These are phyloP conservation scores for Heliamphora pulchella DNA, from an alignment of 179 eudicot genomes.

Conservation along the genomic window DNA sequence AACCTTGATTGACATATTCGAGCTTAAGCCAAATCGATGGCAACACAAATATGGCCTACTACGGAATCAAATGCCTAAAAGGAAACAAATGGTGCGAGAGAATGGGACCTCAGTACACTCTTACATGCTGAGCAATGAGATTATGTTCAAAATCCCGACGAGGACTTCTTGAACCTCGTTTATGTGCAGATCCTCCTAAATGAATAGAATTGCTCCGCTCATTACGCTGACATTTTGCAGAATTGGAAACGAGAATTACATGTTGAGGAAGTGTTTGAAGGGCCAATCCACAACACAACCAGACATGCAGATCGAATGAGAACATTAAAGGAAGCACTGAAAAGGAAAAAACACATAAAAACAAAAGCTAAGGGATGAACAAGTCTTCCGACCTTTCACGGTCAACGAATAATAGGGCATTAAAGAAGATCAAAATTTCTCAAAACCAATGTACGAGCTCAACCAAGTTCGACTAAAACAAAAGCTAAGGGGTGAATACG, in stretches of 20 bases:
- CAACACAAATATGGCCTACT: neutral
- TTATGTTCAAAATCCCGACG: conserved; percentile 66
- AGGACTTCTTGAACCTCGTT: conserved; percentile 68
- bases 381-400: too few species aligned
- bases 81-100: neutral
- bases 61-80: neutral
- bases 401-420: too few species aligned
- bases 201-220: conserved; percentile 82
- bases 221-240: conserved; percentile 75
- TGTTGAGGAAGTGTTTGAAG: neutral
- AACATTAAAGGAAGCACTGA: neutral
- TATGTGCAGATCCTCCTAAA: conserved; percentile 59
- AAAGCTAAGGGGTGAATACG: too few species aligned
- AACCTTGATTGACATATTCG: neutral
- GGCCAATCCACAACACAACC: neutral
- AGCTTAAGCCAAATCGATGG: neutral
- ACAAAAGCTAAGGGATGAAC: neutral
- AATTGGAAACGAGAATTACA: neutral
- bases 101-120: conserved; percentile 36
- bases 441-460: too few species aligned
- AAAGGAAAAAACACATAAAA: neutral
- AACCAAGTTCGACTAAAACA: too few species aligned
- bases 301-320: neutral
- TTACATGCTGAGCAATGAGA: conserved; percentile 44
- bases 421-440: too few species aligned